These are phyloP conservation scores for Schwanniomyces vanrijiae DNA, from an alignment of 805 yeast species.

Conservation along the genomic window DNA sequence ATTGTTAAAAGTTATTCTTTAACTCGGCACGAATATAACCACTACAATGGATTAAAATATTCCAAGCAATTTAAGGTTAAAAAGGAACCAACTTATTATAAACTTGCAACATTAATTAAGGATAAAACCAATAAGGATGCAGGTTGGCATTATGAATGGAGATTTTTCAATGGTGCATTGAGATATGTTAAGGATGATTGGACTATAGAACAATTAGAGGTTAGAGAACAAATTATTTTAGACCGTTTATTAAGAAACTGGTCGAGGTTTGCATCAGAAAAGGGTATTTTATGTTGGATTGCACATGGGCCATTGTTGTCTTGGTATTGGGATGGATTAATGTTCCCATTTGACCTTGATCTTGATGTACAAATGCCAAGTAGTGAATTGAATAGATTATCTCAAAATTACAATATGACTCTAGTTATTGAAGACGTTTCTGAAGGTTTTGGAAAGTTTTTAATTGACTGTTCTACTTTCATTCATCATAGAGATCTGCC, in stretches of 20 bases:
- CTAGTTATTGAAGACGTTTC: constrained; percentile 25
- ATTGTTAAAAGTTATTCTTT: constrained; percentile 9
- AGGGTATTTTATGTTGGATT: constrained; percentile 23
- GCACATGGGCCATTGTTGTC: constrained; percentile 25
- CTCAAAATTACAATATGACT: constrained; percentile 21
- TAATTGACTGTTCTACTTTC: constrained; percentile 24
- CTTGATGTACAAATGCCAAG: constrained; percentile 26
- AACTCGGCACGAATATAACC: constrained; percentile 18
- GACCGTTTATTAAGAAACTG: constrained; percentile 22
- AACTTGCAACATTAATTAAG: constrained; percentile 24
- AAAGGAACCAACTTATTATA: constrained; percentile 37
- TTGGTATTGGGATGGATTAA: constrained; percentile 27
- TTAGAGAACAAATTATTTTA: constrained; percentile 19
- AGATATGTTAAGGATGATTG: constrained; percentile 39
- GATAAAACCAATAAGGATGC: constrained; percentile 34
- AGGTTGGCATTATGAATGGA: constrained; percentile 58
- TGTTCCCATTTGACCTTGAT: constrained; percentile 25
- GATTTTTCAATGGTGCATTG: constrained; percentile 57
- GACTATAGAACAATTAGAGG: constrained; percentile 21
- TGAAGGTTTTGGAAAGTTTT: constrained; percentile 20
- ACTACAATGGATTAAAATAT: constrained; percentile 21
- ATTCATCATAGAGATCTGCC: constrained; percentile 22
- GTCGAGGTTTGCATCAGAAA: constrained; percentile 22
- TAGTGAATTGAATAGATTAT: constrained; percentile 17
- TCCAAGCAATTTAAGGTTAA: constrained; percentile 12